phyloP scores from a whole-genome alignment of 1,284 basidiomycete species.

The Cutaneotrichosporon cutaneum region DNA sequence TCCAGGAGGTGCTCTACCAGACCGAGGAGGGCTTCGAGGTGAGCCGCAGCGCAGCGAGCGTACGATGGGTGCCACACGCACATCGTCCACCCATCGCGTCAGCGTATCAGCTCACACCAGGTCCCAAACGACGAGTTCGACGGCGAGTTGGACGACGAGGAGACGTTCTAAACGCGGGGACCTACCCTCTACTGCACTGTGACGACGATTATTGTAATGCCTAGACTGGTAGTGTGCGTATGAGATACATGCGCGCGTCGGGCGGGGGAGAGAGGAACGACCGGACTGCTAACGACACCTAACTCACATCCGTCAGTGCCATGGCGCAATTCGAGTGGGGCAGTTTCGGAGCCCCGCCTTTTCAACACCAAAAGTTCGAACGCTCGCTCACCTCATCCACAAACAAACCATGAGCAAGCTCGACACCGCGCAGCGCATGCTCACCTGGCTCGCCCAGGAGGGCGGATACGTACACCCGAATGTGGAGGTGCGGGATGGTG shows the following conservation, averaged over 20 bases:
- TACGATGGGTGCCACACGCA: background rate
- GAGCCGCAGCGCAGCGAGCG: slow-evolving; percentile 36
- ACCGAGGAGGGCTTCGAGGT: slow-evolving; percentile 88
- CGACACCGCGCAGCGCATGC: slow-evolving; percentile 11
- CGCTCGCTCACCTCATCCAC: background rate
- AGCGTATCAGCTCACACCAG: too few relatives aligned
- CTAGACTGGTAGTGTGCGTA: background rate
- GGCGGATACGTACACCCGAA: slow-evolving; percentile 19
- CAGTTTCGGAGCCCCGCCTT: background rate
- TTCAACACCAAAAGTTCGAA: background rate
- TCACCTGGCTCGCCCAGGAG: slow-evolving; percentile 14
- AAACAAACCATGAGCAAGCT: slow-evolving; percentile 14
- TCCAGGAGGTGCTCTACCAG: slow-evolving; percentile 91
- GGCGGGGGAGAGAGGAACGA: background rate
- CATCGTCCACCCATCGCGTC: too few relatives aligned
- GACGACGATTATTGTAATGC: slow-evolving; percentile 9
- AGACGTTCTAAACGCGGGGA: slow-evolving; percentile 22
- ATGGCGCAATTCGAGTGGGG: background rate
- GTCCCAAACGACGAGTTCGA: slow-evolving; percentile 53
- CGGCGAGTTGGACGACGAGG: slow-evolving; percentile 23
- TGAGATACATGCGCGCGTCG: background rate
- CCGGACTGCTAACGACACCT: too few relatives aligned
- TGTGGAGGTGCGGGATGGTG: slow-evolving; percentile 25
- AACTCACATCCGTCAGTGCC: too few relatives aligned
- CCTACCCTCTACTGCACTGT: background rate